Evolutionary conservation across 2,329 filamentous ascomycete genomes (phyloP).

Genomic region (Dryadomyces quercivorus): DNA sequence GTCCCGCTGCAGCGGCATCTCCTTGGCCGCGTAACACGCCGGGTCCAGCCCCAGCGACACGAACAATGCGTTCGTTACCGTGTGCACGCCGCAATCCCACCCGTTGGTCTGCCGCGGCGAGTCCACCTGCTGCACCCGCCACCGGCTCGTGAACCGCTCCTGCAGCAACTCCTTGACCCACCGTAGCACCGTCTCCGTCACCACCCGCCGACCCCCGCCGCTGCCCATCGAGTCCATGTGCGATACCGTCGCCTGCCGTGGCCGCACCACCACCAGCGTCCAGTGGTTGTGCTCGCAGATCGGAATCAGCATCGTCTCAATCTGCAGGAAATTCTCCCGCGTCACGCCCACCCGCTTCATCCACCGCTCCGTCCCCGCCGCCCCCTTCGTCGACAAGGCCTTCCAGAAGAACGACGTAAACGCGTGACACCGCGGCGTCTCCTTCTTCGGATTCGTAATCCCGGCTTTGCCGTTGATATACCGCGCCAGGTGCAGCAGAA

Average conservation of each 20-base stretch:
- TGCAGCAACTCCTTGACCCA: constrained; percentile 49
- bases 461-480: constrained; percentile 45
- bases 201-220: constrained; percentile 23
- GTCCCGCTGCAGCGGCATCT: constrained; percentile 48
- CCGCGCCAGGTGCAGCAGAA: constrained; percentile 47
- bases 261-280: constrained; percentile 58
- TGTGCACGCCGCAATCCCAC: constrained; percentile 67
- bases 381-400: constrained; percentile 35
- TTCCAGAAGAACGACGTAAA: constrained; percentile 57
- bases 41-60: constrained; percentile 41
- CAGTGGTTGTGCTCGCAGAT: constrained; percentile 56
- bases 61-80: constrained; percentile 60
- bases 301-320: constrained; percentile 58
- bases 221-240: constrained; percentile 56
- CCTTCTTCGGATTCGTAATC: constrained; percentile 28
- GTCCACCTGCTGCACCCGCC: constrained; percentile 38
- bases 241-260: constrained; percentile 45
- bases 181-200: constrained; percentile 29
- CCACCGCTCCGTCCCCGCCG: constrained; percentile 36
- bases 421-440: constrained; percentile 47
- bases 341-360: constrained; percentile 44
- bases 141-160: constrained; percentile 38
- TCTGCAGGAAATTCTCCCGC: constrained; percentile 48
- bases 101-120: constrained; percentile 51
- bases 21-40: constrained; percentile 33